Base-by-base conservation (phyloP, 768 basidiomycete species). In the Mycena capillaripes region DNA sequence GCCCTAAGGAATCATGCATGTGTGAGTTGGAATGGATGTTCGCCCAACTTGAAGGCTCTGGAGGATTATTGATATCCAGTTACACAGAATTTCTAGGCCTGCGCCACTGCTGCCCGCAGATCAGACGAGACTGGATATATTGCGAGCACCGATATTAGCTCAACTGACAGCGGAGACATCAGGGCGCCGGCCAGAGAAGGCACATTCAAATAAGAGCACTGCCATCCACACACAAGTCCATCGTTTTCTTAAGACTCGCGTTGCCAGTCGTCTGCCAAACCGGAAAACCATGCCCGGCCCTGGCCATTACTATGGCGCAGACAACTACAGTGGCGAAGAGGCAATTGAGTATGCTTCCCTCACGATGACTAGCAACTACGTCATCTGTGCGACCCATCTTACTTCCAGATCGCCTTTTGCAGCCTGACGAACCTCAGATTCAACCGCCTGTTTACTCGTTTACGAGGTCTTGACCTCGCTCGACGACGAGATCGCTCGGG, bases 401-500 rank as follows among this genome's bases (percentile, higher is more conserved):
- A 3, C 16, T 27, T 30, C 25, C n/a, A 2, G 25, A 10, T 14
- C 42, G 42, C 7, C 42, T 44, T 34, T 34, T 16, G 12, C 16
- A 19, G 10, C 17, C 34, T 38, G 21, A 23, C 17, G 23, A 32
- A 14, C 9, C 29, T 21, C 40, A 38, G 58, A 38, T 27, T 14
- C 63, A 16, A 65, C 36, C 3, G 63, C 63, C 12, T 27, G 23
- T 21, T 52, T 65, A 4, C 52, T 65, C 34, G 56, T 58, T 8
- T 64, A 64, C 62, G 62, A 64, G 34, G 2, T 52, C 2, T 23
- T 64, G 19, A 64, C 48, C 17, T 65, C 63, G 3, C 63, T 65
- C 25, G 63, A 65, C 50, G 63, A 65, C 40, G 63, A 65, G 63
- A 52, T 65, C 38, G 50, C 48, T 17, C 48, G 36, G 17, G 52